phyloP scores from a whole-genome alignment of 352 stramenopile genomes.

The Phytopythium cucurbitacearum region DNA sequence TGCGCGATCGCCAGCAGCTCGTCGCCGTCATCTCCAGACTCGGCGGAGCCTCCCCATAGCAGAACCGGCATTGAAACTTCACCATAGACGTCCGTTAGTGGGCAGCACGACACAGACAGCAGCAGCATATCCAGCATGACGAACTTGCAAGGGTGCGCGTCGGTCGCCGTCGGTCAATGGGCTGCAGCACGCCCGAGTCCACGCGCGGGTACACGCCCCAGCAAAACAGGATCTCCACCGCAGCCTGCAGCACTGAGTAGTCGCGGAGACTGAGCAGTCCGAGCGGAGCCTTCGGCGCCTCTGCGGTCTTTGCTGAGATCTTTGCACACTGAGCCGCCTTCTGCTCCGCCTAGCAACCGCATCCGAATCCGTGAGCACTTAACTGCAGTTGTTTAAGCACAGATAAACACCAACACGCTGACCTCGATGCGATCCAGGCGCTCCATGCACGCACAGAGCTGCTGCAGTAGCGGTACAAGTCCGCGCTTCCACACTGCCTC shows the following conservation, averaged over 20 bases:
- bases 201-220: constrained; percentile 60
- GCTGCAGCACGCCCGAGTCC: constrained; percentile 41
- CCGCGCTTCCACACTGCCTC: constrained; percentile 25
- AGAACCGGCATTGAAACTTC: constrained; percentile 57
- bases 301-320: constrained; percentile 6
- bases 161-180: constrained; percentile 58
- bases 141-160: constrained; percentile 81
- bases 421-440: constrained; percentile 39
- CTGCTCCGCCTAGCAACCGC: constrained; percentile 3
- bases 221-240: constrained; percentile 68
- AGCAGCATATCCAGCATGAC: constrained; percentile 9
- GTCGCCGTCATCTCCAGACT: constrained; percentile 6
- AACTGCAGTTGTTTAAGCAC: too few species aligned
- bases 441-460: constrained; percentile 42
- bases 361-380: too few species aligned
- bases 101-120: not conserved
- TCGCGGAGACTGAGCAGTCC: constrained; percentile 80
- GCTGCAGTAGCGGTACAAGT: constrained; percentile 36
- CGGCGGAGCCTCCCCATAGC: constrained; percentile 25
- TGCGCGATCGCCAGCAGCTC: constrained; percentile 41
- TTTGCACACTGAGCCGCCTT: constrained; percentile 4
- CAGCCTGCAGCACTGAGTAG: constrained; percentile 79
- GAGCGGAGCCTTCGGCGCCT: constrained; percentile 39
- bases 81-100: constrained; percentile 1
- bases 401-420: not conserved